Evolutionary conservation across 345 rosid species (phyloP), one percentile per base, ranked within the genome.

Genomic region (Dimocarpus longan): DNA sequence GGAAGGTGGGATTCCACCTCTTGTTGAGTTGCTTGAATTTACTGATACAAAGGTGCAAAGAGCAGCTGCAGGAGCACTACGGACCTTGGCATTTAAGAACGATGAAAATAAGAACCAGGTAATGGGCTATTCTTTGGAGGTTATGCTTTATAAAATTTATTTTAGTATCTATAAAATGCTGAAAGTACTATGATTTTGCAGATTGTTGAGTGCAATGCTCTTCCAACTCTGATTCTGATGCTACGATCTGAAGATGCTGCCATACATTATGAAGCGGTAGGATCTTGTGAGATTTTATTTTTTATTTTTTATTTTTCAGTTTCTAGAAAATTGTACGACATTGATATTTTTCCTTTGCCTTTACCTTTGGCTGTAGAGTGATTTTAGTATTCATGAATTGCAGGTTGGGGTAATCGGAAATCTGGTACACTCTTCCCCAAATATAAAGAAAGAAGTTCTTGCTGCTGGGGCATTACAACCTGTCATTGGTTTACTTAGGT

Each of bases 251-350:
- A 96, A 83, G 99, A 93, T 87, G 87, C 97, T 88, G 98, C 97
- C 70, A 96, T 96, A 82, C 99, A 96, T 83, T 96, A 96, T 88
- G 99, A 96, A 88, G 97, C 97, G 86, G 99, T 96, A 89, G 80
- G 93, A 63, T 82, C 28, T 75, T 82, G 42, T 67, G 10, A 26
- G 13, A 68, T 5, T 26, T 26, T 26, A 26, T 26, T 26, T 26
- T 26, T 26, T 75, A 50, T 44, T 15, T 39, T 44, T n/a, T 42
- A 6, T 57, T 54, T 24, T n/a, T 42, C 26, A 64, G 52, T 46
- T 78, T 73, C 18, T 52, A 70, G 78, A 22, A 52, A 74, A 40
- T 37, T 79, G 39, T 66, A 42, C 62, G 56, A 50, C 1, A 68
- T 66, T 62, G 81, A 78, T 60, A 42, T 66, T 52, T 70, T 56